Evolutionary conservation across 495 filamentous ascomycete species (phyloP).

Genomic region (Annulohypoxylon bovei): DNA sequence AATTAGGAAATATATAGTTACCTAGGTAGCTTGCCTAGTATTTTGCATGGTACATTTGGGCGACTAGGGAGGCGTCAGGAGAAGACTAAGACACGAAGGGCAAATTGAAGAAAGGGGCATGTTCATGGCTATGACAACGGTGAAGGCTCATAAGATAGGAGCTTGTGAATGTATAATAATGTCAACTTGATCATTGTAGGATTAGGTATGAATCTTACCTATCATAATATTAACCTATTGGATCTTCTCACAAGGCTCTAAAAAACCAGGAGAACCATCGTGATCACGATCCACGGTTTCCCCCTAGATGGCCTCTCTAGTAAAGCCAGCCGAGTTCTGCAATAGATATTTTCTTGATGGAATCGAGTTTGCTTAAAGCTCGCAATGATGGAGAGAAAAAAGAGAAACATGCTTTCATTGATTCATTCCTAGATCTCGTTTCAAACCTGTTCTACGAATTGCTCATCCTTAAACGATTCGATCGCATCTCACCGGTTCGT

Average conservation of each 20-base stretch:
- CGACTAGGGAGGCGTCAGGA: neutral
- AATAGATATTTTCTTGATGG: neutral
- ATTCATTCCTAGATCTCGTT: conserved; percentile 14
- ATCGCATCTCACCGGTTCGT: conserved; percentile 34
- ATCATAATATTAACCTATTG: neutral
- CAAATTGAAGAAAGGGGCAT: conserved; percentile 6
- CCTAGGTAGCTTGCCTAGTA: neutral
- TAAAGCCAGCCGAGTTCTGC: neutral
- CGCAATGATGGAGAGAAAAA: conserved; percentile 7
- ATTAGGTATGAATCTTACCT: neutral
- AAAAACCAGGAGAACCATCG: neutral
- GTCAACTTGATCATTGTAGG: neutral
- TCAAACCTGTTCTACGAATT: conserved; percentile 14
- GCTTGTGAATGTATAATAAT: neutral
- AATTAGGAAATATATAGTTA: neutral
- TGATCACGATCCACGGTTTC: neutral
- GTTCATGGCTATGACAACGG: neutral
- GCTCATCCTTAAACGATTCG: conserved; percentile 30
- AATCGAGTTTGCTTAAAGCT: neutral
- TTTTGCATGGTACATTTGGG: neutral
- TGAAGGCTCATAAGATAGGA: neutral
- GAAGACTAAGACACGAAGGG: neutral
- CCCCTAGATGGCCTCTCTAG: neutral
- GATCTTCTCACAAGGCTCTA: neutral
- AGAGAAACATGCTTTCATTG: conserved; percentile 4